Evolutionary conservation across 768 basidiomycete genomes (phyloP), one percentile per base, ranked within the genome.

Genomic region (Cubamyces lactineus): DNA sequence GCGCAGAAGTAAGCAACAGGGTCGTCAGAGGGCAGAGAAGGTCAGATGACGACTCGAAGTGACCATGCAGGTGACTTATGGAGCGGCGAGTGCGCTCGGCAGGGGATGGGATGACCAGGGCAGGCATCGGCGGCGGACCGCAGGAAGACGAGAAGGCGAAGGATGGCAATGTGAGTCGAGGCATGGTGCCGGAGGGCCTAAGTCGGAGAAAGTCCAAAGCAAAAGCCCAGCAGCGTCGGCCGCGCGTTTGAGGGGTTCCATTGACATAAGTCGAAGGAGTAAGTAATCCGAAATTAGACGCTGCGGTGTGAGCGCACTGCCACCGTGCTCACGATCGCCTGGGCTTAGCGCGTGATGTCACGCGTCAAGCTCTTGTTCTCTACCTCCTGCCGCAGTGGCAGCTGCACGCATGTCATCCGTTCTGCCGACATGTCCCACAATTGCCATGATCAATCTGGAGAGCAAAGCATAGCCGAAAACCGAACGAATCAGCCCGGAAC

Each of bases 101-200:
- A 48, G 39, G 45, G 24, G 40, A 11, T 21, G 43, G 26, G 19
- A 24, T 60, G 58, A 47, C 51, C 51, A 11, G 16, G 24, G 6
- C 9, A 11, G 28, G 43, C 42, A 34, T 60, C 59, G 50, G 51
- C 45, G 53, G 46, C 59, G 59, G 59, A 28, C 59, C 59, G 59
- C 53, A 48, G 11, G 45, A 40, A 42, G 45, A 30, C 13, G 52
- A 16, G 45, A 46, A 48, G 51, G 15, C 5, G 4, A 28, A 49
- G 48, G 24, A 49, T 15, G 15, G 48, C 19, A 15, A 9, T 17
- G 13, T 28, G 48, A 17, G n/a, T 28, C 24, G 24, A 49, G 24
- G 48, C 48, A 49, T 49, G 23, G 26, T 26, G 3, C 39, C 52
- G 39, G 11, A 34, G 34, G 34, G 34, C 9, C 5, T 34, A 7